Percentiles rank a stretch among this genome's conserved stretches.
phyloP scores from a whole-genome alignment of 192 early-diverging fungal species.

The Dissophora globulifera region DNA sequence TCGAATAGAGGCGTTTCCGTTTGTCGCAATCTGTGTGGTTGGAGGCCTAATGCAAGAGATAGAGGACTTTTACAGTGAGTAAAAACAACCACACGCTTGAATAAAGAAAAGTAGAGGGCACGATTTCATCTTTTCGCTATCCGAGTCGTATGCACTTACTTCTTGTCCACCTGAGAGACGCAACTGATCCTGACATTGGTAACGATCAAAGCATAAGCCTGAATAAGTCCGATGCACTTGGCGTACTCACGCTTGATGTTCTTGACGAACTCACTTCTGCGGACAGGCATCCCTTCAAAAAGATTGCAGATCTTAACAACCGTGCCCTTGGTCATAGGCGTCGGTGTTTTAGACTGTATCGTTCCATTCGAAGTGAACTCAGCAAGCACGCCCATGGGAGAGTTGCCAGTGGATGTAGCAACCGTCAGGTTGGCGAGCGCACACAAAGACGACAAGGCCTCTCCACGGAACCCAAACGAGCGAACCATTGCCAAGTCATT shows the following conservation, averaged over 20 bases:
- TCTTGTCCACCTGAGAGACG: conserved; percentile 70
- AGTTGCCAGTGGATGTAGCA: conserved; percentile 71
- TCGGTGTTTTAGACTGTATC: conserved; percentile 31
- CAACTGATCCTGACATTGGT: conserved; percentile 73
- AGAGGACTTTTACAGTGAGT: too few relatives aligned
- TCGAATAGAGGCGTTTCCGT: conserved; percentile 65
- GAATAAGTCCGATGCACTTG: conserved; percentile 79
- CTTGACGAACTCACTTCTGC: conserved; percentile 84
- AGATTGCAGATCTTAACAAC: conserved; percentile 78
- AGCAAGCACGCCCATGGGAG: conserved; percentile 71
- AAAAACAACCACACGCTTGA: too few relatives aligned
- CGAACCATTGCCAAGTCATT: conserved; percentile 78
- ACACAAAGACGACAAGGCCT: conserved; percentile 92
- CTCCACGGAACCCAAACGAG: conserved; percentile 94
- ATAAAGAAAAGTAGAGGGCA: background rate
- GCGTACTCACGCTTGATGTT: conserved; percentile 85
- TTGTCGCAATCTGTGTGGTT: conserved; percentile 63
- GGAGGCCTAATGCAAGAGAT: conserved; percentile 54
- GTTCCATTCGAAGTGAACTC: conserved; percentile 74
- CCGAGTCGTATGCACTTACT: conserved; percentile 27
- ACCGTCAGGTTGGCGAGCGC: conserved; percentile 75
- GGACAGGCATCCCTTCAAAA: conserved; percentile 90
- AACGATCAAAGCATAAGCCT: conserved; percentile 86
- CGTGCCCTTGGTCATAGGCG: conserved; percentile 71
- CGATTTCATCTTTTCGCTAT: background rate